phyloP scores from a whole-genome alignment of 108 stramenopile genomes.

The Conticribra weissflogii region DNA sequence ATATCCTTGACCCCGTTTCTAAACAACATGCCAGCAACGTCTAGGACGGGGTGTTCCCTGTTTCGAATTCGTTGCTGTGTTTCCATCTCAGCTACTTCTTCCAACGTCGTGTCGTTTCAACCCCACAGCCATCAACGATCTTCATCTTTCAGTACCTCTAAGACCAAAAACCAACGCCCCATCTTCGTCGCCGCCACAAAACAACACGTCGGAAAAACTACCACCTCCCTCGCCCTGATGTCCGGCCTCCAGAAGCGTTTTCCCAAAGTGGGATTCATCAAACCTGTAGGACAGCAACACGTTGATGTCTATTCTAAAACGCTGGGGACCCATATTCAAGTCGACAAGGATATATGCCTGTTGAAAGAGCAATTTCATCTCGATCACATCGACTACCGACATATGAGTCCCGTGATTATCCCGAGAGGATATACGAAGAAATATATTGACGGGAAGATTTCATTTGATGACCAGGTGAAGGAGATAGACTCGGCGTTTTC shows the following conservation, averaged over 20 bases:
- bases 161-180: conserved; percentile 47
- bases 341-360: conserved; percentile 93
- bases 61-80: not conserved
- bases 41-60: not conserved
- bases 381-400: conserved; percentile 84
- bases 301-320: conserved; percentile 53
- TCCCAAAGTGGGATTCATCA: conserved; percentile 91
- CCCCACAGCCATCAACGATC: not conserved
- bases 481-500: conserved; percentile 65
- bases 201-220: conserved; percentile 98
- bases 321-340: conserved; percentile 69
- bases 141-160: not conserved
- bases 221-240: conserved; percentile 85
- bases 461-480: conserved; percentile 64
- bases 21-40: not conserved
- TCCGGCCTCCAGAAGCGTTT: conserved; percentile 91
- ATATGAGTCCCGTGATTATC: conserved; percentile 96
- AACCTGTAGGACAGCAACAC: conserved; percentile 96
- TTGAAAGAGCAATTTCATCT: conserved; percentile 89
- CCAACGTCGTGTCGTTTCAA: too few relatives aligned
- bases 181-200: conserved; percentile 95
- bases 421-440: conserved; percentile 92
- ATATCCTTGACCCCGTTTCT: not conserved
- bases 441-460: conserved; percentile 87
- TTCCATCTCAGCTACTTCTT: too few relatives aligned